Percentiles rank a stretch among this genome's conserved stretches.
phyloP scores from a whole-genome alignment of 2,329 filamentous ascomycete genomes.

The Aspergillus pseudoviridinutans region DNA sequence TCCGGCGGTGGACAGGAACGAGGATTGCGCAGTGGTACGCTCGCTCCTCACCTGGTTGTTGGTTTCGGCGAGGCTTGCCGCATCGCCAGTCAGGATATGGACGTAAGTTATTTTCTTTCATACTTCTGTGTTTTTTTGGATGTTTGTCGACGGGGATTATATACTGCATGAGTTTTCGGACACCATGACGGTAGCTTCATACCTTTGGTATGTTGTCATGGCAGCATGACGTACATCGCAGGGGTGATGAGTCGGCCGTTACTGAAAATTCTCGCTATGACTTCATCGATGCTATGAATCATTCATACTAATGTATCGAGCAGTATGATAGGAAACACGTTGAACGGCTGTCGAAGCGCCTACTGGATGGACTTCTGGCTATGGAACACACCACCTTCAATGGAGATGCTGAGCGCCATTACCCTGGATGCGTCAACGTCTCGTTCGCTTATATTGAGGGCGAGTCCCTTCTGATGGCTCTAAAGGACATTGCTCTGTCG shows the following conservation, averaged over 20 bases:
- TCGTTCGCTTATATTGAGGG: conserved; percentile 98
- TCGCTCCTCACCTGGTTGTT: conserved; percentile 82
- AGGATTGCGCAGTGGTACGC: conserved; percentile 87
- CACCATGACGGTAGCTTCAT: conserved; percentile 51
- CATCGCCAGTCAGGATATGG: conserved; percentile 83
- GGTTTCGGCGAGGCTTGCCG: conserved; percentile 95
- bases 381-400: conserved; percentile 93
- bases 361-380: conserved; percentile 75
- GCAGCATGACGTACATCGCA: conserved; percentile 62
- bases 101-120: conserved; percentile 58
- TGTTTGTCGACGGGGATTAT: conserved; percentile 62
- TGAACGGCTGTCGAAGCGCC: conserved; percentile 73
- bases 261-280: conserved; percentile 10
- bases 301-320: conserved; percentile 2
- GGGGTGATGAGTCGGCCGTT: conserved; percentile 54
- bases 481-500: conserved; percentile 96
- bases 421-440: conserved; percentile 95
- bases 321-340: conserved; percentile 92
- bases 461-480: conserved; percentile 94
- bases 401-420: conserved; percentile 76
- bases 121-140: conserved; percentile 8
- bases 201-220: conserved; percentile 30
- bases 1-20: conserved; percentile 94
- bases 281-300: background rate
- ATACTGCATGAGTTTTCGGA: conserved; percentile 77